Percentiles rank a stretch among this genome's conserved stretches.
Evolutionary conservation across 2,329 filamentous ascomycete genomes (phyloP).

Genomic region (Aureobasidium sp.): DNA sequence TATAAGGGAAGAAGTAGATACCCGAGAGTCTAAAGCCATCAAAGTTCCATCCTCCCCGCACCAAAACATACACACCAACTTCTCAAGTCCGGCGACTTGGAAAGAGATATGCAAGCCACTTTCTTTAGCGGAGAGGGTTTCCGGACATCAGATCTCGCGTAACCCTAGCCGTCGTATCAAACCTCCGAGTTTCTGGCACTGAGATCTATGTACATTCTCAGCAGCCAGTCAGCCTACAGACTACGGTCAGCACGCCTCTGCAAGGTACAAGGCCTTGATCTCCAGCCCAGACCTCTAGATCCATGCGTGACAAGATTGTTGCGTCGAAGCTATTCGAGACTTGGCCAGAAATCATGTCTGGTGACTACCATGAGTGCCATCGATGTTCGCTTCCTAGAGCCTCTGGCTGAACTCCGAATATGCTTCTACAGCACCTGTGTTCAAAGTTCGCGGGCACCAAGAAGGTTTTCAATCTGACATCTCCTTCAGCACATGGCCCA

Average conservation of each 20-base stretch:
- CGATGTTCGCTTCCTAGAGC: neutral
- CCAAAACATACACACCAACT: neutral
- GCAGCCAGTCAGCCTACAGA: neutral
- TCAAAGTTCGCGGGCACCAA: neutral
- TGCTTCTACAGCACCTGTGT: neutral
- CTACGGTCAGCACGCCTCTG: neutral
- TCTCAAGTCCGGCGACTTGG: neutral
- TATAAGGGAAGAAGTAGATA: neutral
- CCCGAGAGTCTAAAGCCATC: neutral
- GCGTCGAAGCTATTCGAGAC: neutral
- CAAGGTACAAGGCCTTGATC: neutral
- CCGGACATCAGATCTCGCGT: neutral
- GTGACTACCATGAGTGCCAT: neutral
- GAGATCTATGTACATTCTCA: neutral
- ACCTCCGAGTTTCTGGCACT: neutral
- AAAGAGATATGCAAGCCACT: neutral
- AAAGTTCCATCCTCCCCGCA: neutral
- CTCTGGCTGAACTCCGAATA: neutral
- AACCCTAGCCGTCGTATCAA: neutral
- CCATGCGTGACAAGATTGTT: neutral
- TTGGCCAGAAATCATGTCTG: neutral
- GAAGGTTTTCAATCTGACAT: neutral
- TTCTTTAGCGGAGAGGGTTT: neutral
- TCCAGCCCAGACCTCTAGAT: neutral
- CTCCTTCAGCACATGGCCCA: neutral